Evolutionary conservation across 2,329 filamentous ascomycete genomes (phyloP).

Genomic region (Aspergillus bombycis): DNA sequence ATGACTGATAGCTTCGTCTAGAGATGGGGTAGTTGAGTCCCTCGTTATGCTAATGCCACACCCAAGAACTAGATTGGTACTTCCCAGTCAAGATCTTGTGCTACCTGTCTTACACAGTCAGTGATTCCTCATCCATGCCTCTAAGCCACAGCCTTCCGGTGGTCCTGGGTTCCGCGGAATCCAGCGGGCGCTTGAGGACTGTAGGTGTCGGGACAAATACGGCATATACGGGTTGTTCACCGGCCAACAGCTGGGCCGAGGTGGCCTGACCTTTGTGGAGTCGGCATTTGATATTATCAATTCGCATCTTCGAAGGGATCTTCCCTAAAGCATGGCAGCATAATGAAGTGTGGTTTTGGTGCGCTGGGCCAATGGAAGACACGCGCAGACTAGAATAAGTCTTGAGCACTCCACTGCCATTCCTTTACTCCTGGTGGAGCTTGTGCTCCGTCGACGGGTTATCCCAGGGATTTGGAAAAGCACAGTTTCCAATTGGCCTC

Average conservation of each 20-base stretch:
- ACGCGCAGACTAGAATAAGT: not conserved
- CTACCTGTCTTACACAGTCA: not conserved
- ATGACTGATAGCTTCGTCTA: not conserved
- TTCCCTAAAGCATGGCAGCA: not conserved
- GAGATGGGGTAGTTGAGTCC: not conserved
- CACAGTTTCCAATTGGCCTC: not conserved
- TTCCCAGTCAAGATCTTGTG: not conserved
- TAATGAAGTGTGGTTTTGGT: not conserved
- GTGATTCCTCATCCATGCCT: not conserved
- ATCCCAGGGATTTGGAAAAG: not conserved
- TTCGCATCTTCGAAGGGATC: not conserved
- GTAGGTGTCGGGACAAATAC: not conserved
- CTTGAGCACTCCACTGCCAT: not conserved
- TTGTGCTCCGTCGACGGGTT: not conserved
- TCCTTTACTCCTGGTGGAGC: not conserved
- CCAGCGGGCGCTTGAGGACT: not conserved
- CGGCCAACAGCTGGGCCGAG: not conserved
- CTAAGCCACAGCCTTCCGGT: not conserved
- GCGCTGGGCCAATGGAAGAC: not conserved
- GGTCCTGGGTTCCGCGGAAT: not conserved
- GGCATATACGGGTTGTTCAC: not conserved
- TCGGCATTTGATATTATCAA: no score
- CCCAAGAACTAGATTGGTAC: not conserved
- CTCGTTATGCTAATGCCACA: not conserved
- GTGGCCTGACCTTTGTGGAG: conserved; percentile 5